Evolutionary conservation across 2,329 filamentous ascomycete genomes (phyloP).

Genomic region (Phialocephala sp.): DNA sequence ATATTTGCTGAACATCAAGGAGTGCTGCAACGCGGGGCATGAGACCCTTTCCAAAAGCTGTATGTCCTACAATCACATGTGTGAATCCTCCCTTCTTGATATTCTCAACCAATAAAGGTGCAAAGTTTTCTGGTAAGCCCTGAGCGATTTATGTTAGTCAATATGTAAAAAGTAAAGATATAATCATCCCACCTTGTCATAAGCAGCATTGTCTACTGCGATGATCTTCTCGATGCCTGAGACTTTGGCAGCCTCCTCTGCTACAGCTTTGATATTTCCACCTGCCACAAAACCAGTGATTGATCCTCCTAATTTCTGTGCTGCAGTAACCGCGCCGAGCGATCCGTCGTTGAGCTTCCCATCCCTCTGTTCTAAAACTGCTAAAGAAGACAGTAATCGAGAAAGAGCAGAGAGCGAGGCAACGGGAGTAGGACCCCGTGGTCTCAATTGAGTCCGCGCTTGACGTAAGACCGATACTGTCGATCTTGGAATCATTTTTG

Average conservation of each 20-base stretch:
- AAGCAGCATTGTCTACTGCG: slow-evolving; percentile 84
- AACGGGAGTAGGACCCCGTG: slow-evolving; percentile 46
- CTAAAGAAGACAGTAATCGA: slow-evolving; percentile 83
- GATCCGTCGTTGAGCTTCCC: slow-evolving; percentile 85
- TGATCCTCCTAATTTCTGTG: slow-evolving; percentile 82
- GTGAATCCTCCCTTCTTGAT: slow-evolving; percentile 95
- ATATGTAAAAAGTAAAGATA: slow-evolving; percentile 1
- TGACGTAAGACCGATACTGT: slow-evolving; percentile 40
- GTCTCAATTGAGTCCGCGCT: slow-evolving; percentile 49
- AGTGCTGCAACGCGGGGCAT: slow-evolving; percentile 90
- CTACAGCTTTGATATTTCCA: slow-evolving; percentile 73
- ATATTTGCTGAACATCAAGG: slow-evolving; percentile 90
- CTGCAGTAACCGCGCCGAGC: slow-evolving; percentile 83
- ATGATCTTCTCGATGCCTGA: slow-evolving; percentile 92
- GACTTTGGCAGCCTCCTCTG: slow-evolving; percentile 85
- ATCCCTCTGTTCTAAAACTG: slow-evolving; percentile 89
- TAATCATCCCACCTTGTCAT: slow-evolving; percentile 74
- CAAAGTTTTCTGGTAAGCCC: slow-evolving; percentile 93
- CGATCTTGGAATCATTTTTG: slow-evolving; percentile 42
- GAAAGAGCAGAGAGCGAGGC: slow-evolving; percentile 58
- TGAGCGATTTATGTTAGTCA: slow-evolving; percentile 43
- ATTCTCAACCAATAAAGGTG: slow-evolving; percentile 92
- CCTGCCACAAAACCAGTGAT: slow-evolving; percentile 91
- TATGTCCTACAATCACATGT: slow-evolving; percentile 88
- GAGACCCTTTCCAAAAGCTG: slow-evolving; percentile 94